phyloP scores from a whole-genome alignment of 2,329 filamentous ascomycete species.

The Colletotrichum sp. region DNA sequence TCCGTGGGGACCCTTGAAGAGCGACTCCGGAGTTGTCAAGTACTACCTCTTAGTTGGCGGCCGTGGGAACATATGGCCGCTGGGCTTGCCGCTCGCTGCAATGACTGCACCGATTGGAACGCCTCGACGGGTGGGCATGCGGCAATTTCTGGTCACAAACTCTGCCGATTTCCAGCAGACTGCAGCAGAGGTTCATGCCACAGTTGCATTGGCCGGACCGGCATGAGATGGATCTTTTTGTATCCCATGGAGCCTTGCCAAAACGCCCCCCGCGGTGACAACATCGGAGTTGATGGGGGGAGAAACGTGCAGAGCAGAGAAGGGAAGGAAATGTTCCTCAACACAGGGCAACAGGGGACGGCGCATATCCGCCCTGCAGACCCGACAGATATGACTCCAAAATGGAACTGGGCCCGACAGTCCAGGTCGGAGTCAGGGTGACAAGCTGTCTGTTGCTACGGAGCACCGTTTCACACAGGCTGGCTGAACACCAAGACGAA shows the following conservation, averaged over 20 bases:
- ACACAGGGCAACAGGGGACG: neutral
- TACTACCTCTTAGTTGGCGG: neutral
- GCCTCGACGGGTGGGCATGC: conserved; percentile 17
- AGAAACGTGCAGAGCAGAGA: neutral
- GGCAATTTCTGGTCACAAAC: conserved; percentile 18
- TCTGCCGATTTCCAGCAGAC: conserved; percentile 11
- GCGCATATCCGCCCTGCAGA: conserved; percentile 14
- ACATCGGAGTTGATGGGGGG: neutral
- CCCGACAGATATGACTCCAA: conserved; percentile 12
- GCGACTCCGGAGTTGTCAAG: conserved; percentile 5
- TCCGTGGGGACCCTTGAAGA: neutral
- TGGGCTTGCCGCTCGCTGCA: neutral
- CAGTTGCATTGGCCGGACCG: conserved; percentile 17
- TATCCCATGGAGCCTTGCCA: neutral
- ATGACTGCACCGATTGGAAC: conserved; percentile 18
- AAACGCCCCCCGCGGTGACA: conserved; percentile 4
- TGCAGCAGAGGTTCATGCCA: conserved; percentile 16
- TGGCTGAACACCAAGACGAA: neutral
- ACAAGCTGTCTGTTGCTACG: conserved; percentile 6
- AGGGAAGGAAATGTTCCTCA: conserved; percentile 1
- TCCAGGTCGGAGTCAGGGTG: conserved; percentile 7
- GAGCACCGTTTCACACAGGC: conserved; percentile 21
- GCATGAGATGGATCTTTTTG: conserved; percentile 9
- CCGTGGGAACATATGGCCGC: conserved; percentile 5
- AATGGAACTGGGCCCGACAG: conserved; percentile 11